These are phyloP conservation scores for Diaporthe capsici DNA, from an alignment of 2,329 filamentous ascomycete genomes.

Conservation along the genomic window DNA sequence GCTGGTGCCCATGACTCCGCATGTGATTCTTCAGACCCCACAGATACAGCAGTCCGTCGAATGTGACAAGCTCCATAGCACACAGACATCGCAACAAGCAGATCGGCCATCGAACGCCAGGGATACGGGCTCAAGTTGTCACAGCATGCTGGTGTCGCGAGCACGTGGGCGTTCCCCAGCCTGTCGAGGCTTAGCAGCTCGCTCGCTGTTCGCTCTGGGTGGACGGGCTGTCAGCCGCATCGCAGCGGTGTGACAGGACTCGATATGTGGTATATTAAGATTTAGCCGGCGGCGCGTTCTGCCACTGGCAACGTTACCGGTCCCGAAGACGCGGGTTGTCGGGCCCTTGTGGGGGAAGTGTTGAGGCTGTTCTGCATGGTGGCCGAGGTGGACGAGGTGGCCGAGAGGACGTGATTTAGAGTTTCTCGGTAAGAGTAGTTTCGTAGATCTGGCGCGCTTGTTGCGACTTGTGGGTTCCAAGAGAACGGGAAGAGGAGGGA, in stretches of 20 bases:
- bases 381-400: conserved; percentile 10
- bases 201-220: background rate
- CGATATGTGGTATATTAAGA: conserved; percentile 15
- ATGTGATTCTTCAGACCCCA: conserved; percentile 21
- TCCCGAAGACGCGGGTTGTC: conserved; percentile 7
- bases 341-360: conserved; percentile 24
- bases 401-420: conserved; percentile 39
- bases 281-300: conserved; percentile 12
- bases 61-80: conserved; percentile 15
- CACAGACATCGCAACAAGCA: conserved; percentile 13
- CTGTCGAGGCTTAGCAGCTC: conserved; percentile 24
- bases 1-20: conserved; percentile 25
- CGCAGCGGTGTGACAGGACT: conserved; percentile 29
- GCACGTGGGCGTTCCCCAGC: conserved; percentile 21
- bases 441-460: conserved; percentile 42
- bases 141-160: background rate
- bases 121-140: background rate
- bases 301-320: background rate
- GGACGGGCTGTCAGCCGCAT: conserved; percentile 21
- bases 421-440: conserved; percentile 43
- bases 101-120: conserved; percentile 7
- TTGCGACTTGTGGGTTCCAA: conserved; percentile 34
- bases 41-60: background rate
- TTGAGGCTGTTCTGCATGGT: background rate
- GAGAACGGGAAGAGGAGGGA: conserved; percentile 38